A percentile compares a stretch with the other conserved stretches of the same genome.
phyloP scores from a whole-genome alignment of 2,329 filamentous ascomycete species.

The Colletotrichum brevisporum region DNA sequence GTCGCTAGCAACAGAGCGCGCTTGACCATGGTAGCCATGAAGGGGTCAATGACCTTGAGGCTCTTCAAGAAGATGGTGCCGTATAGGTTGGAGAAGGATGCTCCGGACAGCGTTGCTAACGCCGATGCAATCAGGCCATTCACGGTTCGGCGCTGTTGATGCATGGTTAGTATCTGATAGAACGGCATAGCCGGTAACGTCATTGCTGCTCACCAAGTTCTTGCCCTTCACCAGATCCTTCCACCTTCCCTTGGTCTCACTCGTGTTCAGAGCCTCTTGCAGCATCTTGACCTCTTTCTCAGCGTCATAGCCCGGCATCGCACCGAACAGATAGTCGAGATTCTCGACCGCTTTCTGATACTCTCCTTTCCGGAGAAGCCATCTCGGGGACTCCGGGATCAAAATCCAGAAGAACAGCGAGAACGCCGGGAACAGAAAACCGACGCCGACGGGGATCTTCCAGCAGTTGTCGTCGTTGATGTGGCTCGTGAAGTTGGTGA shows the following conservation, averaged over 20 bases:
- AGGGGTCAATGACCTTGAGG: conserved; percentile 46
- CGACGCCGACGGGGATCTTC: conserved; percentile 42
- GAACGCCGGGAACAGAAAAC: conserved; percentile 40
- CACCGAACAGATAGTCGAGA: conserved; percentile 40
- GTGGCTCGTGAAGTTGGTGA: conserved; percentile 43
- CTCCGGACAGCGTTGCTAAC: conserved; percentile 39
- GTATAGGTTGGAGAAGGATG: conserved; percentile 43
- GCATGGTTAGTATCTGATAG: too few species aligned
- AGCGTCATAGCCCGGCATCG: conserved; percentile 36
- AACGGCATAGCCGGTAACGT: neutral
- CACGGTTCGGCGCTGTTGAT: conserved; percentile 23
- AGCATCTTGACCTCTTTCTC: conserved; percentile 40
- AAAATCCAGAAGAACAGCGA: conserved; percentile 38
- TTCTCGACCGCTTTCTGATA: conserved; percentile 38
- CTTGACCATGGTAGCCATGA: conserved; percentile 46
- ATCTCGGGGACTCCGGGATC: conserved; percentile 47
- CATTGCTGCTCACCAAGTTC: conserved; percentile 7
- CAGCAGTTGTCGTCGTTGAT: conserved; percentile 40
- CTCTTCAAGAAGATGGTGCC: conserved; percentile 43
- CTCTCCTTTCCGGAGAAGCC: conserved; percentile 45
- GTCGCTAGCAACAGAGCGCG: conserved; percentile 41
- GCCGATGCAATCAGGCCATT: conserved; percentile 34
- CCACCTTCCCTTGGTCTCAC: conserved; percentile 27
- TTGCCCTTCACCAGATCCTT: conserved; percentile 34
- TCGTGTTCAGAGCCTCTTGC: conserved; percentile 35